Conservation (phyloP, 164 flowering plant genomes). For the Piper longum region DNA sequence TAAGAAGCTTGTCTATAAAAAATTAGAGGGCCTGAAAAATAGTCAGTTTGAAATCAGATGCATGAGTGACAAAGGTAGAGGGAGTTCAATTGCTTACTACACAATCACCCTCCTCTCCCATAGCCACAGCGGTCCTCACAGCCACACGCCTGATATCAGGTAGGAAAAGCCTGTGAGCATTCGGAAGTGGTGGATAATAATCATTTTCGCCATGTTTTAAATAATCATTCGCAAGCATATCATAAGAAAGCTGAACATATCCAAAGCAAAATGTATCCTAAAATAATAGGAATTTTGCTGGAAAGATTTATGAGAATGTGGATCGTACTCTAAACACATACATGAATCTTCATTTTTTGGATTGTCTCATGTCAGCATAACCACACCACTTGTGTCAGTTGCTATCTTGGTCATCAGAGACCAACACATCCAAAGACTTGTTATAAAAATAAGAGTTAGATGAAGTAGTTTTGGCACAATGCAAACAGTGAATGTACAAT, state of each 20-base stretch:
- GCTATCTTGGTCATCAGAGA: conserved; percentile 84
- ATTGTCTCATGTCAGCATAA: conserved; percentile 88
- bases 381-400: conserved; percentile 91
- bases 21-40: not conserved
- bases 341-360: conserved; percentile 87
- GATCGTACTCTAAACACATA: conserved; percentile 18
- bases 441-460: conserved; percentile 12
- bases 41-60: not conserved
- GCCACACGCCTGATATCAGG: conserved; percentile 93
- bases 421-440: conserved; percentile 23
- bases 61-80: not conserved
- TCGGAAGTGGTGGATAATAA: conserved; percentile 89
- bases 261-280: too few relatives aligned
- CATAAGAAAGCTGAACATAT: conserved; percentile 10
- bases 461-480: not conserved
- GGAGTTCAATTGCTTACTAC: conserved; percentile 57
- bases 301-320: not conserved
- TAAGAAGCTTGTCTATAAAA: not conserved
- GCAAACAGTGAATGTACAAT: not conserved
- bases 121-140: conserved; percentile 92
- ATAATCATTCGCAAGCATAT: conserved; percentile 96
- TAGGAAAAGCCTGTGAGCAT: conserved; percentile 83
- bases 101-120: conserved; percentile 99
- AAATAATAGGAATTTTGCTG: not conserved
- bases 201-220: conserved; percentile 84